phyloP scores from a whole-genome alignment of 73 alveolate genomes.

The Paramecium bursaria region DNA sequence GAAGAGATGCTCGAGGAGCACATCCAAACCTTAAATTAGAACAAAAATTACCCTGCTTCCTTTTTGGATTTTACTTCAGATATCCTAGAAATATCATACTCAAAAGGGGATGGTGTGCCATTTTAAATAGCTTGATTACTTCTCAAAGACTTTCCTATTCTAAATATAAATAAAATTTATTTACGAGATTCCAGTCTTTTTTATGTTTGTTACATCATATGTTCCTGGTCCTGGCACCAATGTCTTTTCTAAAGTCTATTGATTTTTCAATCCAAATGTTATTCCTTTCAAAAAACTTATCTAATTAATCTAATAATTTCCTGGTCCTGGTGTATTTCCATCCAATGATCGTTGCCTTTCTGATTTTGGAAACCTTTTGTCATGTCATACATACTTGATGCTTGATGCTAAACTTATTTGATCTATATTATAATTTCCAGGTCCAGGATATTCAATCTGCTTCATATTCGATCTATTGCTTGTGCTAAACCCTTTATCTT shows the following conservation, averaged over 20 bases:
- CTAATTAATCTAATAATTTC: neutral
- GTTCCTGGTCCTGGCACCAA: slow-evolving; percentile 54
- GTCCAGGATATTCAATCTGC: slow-evolving; percentile 16
- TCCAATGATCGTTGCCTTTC: neutral
- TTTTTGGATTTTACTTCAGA: slow-evolving; percentile 38
- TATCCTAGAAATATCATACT: slow-evolving; percentile 28
- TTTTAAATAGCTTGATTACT: neutral
- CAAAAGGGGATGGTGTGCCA: slow-evolving; percentile 41
- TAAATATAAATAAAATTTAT: neutral
- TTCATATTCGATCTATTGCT: neutral
- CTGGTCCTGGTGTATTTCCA: slow-evolving; percentile 45
- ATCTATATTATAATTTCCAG: slow-evolving; percentile 34
- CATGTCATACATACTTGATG: neutral
- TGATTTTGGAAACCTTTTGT: slow-evolving; percentile 49
- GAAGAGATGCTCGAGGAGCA: slow-evolving; percentile 6
- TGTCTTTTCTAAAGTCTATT: neutral
- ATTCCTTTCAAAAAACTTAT: neutral
- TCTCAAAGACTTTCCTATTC: slow-evolving; percentile 49
- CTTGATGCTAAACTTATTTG: neutral
- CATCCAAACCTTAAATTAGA: slow-evolving; percentile 7
- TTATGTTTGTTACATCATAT: too few relatives aligned
- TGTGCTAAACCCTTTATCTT: slow-evolving; percentile 34
- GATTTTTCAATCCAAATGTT: slow-evolving; percentile 21
- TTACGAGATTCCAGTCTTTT: too few relatives aligned
- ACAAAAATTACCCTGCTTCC: slow-evolving; percentile 24